Percentiles rank a stretch among this genome's conserved stretches.
Evolutionary conservation across 495 filamentous ascomycete genomes (phyloP).

Genomic region (Penicillium longicatenatum): DNA sequence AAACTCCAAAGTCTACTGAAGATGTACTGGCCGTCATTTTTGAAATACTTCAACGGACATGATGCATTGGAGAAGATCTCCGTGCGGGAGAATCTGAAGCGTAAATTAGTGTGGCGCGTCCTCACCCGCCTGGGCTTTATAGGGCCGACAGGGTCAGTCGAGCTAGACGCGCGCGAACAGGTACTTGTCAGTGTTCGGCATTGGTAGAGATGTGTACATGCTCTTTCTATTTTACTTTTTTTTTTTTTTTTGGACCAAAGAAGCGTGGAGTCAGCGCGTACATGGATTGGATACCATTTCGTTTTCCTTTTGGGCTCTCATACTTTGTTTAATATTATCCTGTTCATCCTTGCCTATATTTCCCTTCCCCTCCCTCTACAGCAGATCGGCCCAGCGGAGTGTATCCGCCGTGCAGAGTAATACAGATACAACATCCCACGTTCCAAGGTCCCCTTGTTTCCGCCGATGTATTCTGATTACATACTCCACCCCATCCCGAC

Average conservation of each 20-base stretch:
- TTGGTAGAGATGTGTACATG: constrained; percentile 35
- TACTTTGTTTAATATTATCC: neutral
- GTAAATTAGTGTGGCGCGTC: constrained; percentile 78
- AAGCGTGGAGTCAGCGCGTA: constrained; percentile 2
- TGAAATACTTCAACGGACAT: constrained; percentile 86
- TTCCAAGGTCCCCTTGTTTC: constrained; percentile 12
- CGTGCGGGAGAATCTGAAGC: constrained; percentile 77
- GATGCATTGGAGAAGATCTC: constrained; percentile 87
- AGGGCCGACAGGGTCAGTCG: constrained; percentile 33
- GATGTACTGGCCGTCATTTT: constrained; percentile 53
- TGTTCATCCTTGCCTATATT: neutral
- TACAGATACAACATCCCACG: constrained; percentile 16
- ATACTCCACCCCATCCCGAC: constrained; percentile 28
- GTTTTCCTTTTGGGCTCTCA: neutral
- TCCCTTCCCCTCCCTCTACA: neutral
- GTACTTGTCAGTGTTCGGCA: constrained; percentile 47
- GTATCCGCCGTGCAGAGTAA: constrained; percentile 5
- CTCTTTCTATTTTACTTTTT: neutral
- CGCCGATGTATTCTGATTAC: constrained; percentile 26
- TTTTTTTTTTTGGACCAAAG: neutral
- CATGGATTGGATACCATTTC: constrained; percentile 9
- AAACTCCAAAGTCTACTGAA: constrained; percentile 55
- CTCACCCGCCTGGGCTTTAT: constrained; percentile 42
- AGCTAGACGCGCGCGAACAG: constrained; percentile 40
- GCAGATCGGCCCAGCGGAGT: neutral